Evolutionary conservation across 805 yeast species (phyloP).

Genomic region (Teunomyces stri): DNA sequence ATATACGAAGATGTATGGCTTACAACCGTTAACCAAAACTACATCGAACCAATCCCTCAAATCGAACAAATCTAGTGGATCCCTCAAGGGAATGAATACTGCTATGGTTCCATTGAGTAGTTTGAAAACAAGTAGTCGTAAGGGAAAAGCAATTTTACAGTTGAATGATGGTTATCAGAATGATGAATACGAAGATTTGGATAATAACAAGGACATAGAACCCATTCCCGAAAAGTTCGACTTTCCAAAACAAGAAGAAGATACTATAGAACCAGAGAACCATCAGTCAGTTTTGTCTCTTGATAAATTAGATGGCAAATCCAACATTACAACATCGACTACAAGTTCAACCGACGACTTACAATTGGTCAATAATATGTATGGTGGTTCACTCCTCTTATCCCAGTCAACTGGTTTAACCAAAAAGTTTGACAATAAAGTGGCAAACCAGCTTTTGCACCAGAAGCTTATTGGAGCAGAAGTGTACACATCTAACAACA

Average conservation of each 20-base stretch:
- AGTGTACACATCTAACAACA: constrained; percentile 4
- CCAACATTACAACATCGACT: constrained; percentile 8
- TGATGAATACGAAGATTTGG: constrained; percentile 37
- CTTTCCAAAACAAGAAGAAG: neutral
- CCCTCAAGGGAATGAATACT: constrained; percentile 29
- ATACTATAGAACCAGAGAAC: neutral
- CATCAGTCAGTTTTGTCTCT: constrained; percentile 3
- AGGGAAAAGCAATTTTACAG: constrained; percentile 38
- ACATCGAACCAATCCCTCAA: constrained; percentile 27
- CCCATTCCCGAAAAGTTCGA: constrained; percentile 2
- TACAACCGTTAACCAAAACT: constrained; percentile 38
- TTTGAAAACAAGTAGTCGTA: constrained; percentile 34
- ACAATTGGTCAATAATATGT: constrained; percentile 23
- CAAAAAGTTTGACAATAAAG: constrained; percentile 27
- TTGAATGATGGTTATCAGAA: constrained; percentile 35
- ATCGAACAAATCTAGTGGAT: constrained; percentile 31
- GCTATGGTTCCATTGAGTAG: constrained; percentile 20
- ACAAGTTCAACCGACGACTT: constrained; percentile 29
- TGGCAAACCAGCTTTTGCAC: constrained; percentile 6
- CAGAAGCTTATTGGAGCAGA: constrained; percentile 9
- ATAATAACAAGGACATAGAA: constrained; percentile 11
- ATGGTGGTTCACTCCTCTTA: constrained; percentile 41
- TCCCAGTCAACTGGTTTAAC: constrained; percentile 45
- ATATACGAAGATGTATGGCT: constrained; percentile 31
- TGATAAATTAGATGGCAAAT: constrained; percentile 2